Evolutionary conservation across 192 early-diverging fungal species (phyloP).

Genomic region (Rhizophagus clarus): DNA sequence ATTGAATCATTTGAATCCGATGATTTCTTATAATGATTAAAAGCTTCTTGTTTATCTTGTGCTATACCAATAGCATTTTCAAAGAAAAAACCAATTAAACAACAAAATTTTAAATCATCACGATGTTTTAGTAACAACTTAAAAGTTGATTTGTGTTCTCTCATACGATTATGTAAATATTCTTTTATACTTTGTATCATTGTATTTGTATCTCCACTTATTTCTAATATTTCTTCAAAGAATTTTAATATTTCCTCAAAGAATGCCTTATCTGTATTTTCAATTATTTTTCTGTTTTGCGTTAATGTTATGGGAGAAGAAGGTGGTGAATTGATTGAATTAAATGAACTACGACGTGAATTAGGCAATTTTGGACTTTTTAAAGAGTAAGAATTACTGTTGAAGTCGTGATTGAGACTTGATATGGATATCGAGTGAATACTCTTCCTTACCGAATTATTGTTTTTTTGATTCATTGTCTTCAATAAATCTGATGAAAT

Average conservation of each 20-base stretch:
- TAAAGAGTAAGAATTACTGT: not conserved
- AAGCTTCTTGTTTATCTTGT: conserved; percentile 16
- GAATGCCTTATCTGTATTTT: conserved; percentile 6
- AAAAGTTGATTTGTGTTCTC: conserved; percentile 18
- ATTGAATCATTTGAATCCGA: not conserved
- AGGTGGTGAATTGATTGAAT: not conserved
- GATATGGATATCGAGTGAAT: not conserved
- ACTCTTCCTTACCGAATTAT: not conserved
- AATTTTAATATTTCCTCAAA: conserved; percentile 4
- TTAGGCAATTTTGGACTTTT: not conserved
- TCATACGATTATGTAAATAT: conserved; percentile 8
- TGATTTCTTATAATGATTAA: conserved; percentile 5
- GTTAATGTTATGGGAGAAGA: not conserved
- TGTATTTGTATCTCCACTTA: not conserved
- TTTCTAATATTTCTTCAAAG: conserved; percentile 8
- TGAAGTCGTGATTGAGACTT: not conserved
- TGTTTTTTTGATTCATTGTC: not conserved
- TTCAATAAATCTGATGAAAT: not conserved
- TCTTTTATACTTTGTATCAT: conserved; percentile 5
- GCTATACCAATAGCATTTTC: conserved; percentile 6
- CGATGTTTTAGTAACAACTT: not conserved
- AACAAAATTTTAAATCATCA: not conserved
- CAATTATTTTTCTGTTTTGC: not conserved
- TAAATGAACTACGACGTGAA: not conserved
- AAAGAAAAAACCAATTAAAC: not conserved